phyloP scores from a whole-genome alignment of 371 early-diverging fungal species.

The Zopfochytrium polystomum region DNA sequence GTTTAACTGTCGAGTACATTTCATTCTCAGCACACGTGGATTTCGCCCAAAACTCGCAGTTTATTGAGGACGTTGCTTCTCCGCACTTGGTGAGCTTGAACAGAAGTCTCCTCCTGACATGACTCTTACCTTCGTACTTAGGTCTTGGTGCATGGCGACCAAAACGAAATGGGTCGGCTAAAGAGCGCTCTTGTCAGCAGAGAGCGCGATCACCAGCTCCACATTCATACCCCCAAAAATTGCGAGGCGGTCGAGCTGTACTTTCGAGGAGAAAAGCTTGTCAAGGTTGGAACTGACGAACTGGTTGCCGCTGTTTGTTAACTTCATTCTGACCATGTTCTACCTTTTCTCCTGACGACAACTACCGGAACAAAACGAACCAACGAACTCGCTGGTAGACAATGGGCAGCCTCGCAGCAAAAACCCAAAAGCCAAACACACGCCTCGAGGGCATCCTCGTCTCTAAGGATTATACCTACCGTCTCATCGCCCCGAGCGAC shows the following conservation, averaged over 20 bases:
- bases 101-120: background rate
- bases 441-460: conserved; percentile 81
- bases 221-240: conserved; percentile 92
- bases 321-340: background rate
- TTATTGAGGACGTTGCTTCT: conserved; percentile 96
- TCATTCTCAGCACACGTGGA: conserved; percentile 99
- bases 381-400: conserved; percentile 43
- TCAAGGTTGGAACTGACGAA: conserved; percentile 44
- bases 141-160: conserved; percentile 98
- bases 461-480: conserved; percentile 83
- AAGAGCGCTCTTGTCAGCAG: conserved; percentile 84
- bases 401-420: conserved; percentile 78
- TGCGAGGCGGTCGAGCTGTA: conserved; percentile 90
- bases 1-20: conserved; percentile 94
- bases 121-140: conserved; percentile 25
- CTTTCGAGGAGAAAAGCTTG: conserved; percentile 94
- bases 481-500: conserved; percentile 76
- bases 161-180: conserved; percentile 97
- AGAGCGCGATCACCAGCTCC: conserved; percentile 76
- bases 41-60: conserved; percentile 96
- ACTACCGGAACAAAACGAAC: too few species aligned
- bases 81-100: conserved; percentile 78
- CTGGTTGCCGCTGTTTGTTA: background rate
- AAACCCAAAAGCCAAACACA: conserved; percentile 63
- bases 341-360: too few species aligned